These are phyloP conservation scores for Fusarium solani-melongenae DNA, from an alignment of 2,329 filamentous ascomycete species.

Conservation along the genomic window DNA sequence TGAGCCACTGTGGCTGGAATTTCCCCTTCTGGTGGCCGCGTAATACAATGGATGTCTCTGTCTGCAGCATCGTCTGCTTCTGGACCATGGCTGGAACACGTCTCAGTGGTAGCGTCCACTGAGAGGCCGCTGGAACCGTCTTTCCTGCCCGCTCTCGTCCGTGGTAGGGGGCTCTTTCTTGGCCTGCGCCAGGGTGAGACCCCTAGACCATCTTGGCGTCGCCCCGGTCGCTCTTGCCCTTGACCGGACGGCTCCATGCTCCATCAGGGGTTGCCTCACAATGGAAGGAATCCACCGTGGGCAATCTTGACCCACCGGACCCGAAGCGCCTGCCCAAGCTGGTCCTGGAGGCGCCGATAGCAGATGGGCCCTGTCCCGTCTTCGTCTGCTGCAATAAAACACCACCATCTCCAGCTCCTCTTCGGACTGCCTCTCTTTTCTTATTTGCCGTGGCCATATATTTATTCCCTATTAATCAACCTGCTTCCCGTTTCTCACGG, in stretches of 20 bases:
- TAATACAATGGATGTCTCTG: not conserved
- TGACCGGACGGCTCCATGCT: constrained; percentile 10
- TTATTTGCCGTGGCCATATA: not conserved
- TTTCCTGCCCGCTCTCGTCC: not conserved
- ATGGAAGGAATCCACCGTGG: not conserved
- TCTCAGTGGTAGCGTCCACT: constrained; percentile 1
- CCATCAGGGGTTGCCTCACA: constrained; percentile 27
- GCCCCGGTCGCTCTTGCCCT: constrained; percentile 12
- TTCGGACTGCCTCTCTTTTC: constrained; percentile 19
- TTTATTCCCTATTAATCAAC: constrained; percentile 35
- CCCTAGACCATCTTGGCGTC: constrained; percentile 34
- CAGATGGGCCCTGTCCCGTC: constrained; percentile 18
- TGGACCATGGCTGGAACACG: constrained; percentile 25
- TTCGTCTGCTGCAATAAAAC: constrained; percentile 4
- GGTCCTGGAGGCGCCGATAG: constrained; percentile 10
- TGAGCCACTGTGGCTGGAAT: not conserved
- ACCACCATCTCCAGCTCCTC: constrained; percentile 13
- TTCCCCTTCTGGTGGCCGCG: not conserved
- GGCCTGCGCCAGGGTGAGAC: constrained; percentile 14
- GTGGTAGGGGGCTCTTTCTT: not conserved
- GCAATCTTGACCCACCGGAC: constrained; percentile 35
- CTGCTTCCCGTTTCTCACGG: constrained; percentile 7
- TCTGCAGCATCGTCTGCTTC: constrained; percentile 12
- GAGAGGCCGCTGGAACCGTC: not conserved
- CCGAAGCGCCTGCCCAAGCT: constrained; percentile 30